These are phyloP conservation scores for Talaromyces islandicus DNA, from an alignment of 2,329 filamentous ascomycete species.

Conservation along the genomic window DNA sequence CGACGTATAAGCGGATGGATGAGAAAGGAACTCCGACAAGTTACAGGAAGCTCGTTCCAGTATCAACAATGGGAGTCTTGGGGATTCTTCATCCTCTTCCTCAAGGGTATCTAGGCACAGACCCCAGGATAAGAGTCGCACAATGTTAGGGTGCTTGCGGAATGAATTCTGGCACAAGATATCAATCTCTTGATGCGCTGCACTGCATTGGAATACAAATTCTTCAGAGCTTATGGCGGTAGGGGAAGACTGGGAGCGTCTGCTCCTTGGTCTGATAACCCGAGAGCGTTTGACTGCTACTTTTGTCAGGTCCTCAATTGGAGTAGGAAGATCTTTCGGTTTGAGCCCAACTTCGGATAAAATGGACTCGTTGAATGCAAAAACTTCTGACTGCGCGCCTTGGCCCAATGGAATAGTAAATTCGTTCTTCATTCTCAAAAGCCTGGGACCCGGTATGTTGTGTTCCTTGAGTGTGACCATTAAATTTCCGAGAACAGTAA, in stretches of 20 bases:
- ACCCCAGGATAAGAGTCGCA: background rate
- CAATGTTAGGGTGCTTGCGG: background rate
- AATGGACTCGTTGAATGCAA: background rate
- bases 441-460: background rate
- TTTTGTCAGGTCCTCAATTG: background rate
- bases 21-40: background rate
- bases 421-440: background rate
- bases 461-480: background rate
- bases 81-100: background rate
- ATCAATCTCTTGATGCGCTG: background rate
- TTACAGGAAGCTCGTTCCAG: background rate
- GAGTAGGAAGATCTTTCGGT: background rate
- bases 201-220: background rate
- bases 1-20: background rate
- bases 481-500: background rate
- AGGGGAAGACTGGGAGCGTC: background rate
- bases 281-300: background rate
- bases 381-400: background rate
- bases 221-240: background rate
- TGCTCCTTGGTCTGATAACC: background rate
- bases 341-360: background rate
- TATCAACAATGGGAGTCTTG: background rate
- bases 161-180: background rate
- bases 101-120: background rate
- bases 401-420: background rate